Base-by-base conservation (phyloP, 1,284 basidiomycete species). In the Sporisorium graminicola region DNA sequence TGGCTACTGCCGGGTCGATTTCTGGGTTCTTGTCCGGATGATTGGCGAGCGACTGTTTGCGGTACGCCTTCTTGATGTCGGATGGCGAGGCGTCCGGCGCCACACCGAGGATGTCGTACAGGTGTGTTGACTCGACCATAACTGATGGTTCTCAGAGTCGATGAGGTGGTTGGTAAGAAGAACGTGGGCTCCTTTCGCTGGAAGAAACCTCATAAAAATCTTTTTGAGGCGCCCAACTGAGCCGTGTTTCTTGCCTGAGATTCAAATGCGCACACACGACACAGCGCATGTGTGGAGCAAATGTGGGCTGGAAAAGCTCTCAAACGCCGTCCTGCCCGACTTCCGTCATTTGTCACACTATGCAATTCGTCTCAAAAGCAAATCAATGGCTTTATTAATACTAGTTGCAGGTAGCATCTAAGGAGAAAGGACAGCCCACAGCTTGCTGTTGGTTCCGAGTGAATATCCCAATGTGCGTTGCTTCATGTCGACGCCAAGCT, bases 401-500 rank as follows among this genome's bases (percentile, higher is more conserved):
- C n/a, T n/a, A n/a, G n/a, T n/a, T n/a, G n/a, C n/a, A n/a, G n/a
- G n/a, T n/a, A n/a, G n/a, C n/a, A 10, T 35, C 16, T 13, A 18
- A 26, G 73, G 67, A 29, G 58, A 54, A 9, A 78, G 27, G 6
- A 74, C 65, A 9, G 62, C 50, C 74, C 77, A 76, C 14, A 79
- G 68, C 65, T 77, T 69, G 70, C 63, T 77, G 59, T 67, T 72
- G 52, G 62, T 68, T 26, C 74, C 74, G 0, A 98, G 87, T 2
- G 90, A 90, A 78, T 97, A 97, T 0, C 92, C 92, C 46, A 96
- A 86, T 0, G 93, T 94, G 88, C 94, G 90, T 31, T 89, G 87
- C 58, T 91, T 88, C 63, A 94, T 89, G 54, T 82, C 70, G 20
- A 83, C 77, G 24, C 93, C 91, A 29, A 94, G 88, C 90, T 94